A percentile compares a stretch with the other conserved stretches of the same genome.
Conservation (phyloP, 495 filamentous ascomycete species). For the Aspergillus saccharolyticus region DNA sequence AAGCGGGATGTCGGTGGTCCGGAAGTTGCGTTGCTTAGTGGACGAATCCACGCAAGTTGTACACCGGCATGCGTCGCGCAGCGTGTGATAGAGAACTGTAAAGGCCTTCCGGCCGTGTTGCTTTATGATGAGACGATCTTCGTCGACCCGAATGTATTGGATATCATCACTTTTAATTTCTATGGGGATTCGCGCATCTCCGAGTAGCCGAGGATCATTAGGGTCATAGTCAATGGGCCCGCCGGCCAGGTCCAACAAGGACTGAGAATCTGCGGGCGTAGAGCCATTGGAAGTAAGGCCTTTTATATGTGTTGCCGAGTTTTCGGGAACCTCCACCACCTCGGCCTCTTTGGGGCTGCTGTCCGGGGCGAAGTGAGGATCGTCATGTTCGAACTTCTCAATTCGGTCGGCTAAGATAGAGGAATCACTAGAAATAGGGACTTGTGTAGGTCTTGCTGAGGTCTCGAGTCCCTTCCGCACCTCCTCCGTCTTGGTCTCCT, state of each 20-base stretch:
- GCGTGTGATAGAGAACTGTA: conserved; percentile 7
- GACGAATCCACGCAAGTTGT: conserved; percentile 65
- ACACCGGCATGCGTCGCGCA: conserved; percentile 77
- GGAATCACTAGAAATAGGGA: background rate
- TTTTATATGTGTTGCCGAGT: too few species aligned
- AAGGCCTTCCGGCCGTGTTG: background rate
- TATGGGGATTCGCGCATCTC: background rate
- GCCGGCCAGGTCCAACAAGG: too few species aligned
- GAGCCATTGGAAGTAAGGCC: too few species aligned
- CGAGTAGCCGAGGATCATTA: too few species aligned
- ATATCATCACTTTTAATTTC: background rate
- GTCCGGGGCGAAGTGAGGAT: background rate
- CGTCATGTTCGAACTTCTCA: background rate
- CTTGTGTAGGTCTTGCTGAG: background rate
- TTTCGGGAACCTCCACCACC: too few species aligned
- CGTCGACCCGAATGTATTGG: background rate
- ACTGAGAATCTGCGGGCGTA: too few species aligned
- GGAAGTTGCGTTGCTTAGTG: conserved; percentile 78
- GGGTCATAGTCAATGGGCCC: too few species aligned
- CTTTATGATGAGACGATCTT: background rate
- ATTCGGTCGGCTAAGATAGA: too few species aligned
- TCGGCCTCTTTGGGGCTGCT: too few species aligned
- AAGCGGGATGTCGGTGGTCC: conserved; percentile 63
- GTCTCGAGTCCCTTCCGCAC: background rate
- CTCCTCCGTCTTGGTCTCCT: background rate